A percentile compares a stretch with the other conserved stretches of the same genome.
These are phyloP conservation scores for Fusarium solani-melongenae DNA, from an alignment of 2,329 filamentous ascomycete genomes.

Conservation along the genomic window DNA sequence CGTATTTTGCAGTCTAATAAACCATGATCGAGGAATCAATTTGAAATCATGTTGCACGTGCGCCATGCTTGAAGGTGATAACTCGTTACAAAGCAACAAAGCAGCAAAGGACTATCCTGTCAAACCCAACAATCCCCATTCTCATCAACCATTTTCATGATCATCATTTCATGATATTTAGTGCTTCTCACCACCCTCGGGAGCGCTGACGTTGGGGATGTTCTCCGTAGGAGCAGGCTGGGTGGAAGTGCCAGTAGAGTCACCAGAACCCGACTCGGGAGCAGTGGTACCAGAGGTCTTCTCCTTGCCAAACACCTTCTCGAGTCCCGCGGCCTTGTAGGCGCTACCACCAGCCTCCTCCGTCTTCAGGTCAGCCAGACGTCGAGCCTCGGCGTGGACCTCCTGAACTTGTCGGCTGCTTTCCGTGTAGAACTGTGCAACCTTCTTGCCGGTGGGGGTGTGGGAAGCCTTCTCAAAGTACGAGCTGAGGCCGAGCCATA, in stretches of 20 bases:
- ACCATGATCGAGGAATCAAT: constrained; percentile 22
- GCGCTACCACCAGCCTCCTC: constrained; percentile 68
- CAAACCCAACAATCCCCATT: constrained; percentile 6
- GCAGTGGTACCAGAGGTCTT: constrained; percentile 45
- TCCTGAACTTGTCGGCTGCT: constrained; percentile 91
- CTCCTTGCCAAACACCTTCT: constrained; percentile 68
- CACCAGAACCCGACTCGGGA: constrained; percentile 28
- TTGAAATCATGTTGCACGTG: constrained; percentile 30
- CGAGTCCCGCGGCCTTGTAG: constrained; percentile 68
- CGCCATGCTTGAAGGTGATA: constrained; percentile 35
- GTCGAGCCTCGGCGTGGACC: constrained; percentile 89
- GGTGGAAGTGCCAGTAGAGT: constrained; percentile 26
- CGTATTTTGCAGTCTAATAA: constrained; percentile 22
- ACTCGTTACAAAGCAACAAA: constrained; percentile 31
- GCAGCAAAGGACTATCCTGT: constrained; percentile 9
- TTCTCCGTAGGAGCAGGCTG: constrained; percentile 32
- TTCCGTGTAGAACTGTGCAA: constrained; percentile 88
- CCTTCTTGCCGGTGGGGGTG: constrained; percentile 88
- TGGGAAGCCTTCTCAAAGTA: constrained; percentile 96
- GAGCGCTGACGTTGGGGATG: constrained; percentile 37
- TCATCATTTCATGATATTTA: not conserved
- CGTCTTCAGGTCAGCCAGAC: constrained; percentile 89
- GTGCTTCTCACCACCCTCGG: constrained; percentile 40
- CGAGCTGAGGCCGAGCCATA: constrained; percentile 75
- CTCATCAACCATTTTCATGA: constrained; percentile 7